Conservation (phyloP, 2,329 filamentous ascomycete species). For the Arthrobotrys entomopaga region DNA sequence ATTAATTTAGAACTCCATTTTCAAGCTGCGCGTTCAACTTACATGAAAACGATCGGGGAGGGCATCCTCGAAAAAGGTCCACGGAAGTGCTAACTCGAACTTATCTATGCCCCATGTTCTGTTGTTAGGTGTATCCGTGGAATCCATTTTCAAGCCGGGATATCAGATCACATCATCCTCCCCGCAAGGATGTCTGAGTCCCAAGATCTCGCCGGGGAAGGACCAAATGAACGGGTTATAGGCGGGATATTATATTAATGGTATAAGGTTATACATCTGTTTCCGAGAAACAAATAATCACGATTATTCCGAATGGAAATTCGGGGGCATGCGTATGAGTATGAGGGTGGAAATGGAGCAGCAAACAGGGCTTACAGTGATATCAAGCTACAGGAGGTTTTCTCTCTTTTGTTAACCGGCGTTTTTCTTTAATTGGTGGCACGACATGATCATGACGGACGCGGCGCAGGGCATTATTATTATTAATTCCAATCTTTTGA, state of each 20-base stretch:
- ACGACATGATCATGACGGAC: too few relatives aligned
- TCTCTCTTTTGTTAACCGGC: too few relatives aligned
- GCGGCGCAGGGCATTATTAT: not conserved
- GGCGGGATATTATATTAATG: not conserved
- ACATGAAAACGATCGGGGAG: not conserved
- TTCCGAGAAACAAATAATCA: not conserved
- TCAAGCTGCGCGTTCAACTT: too few relatives aligned
- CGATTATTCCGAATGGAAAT: too few relatives aligned
- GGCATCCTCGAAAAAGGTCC: not conserved
- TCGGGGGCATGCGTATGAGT: too few relatives aligned
- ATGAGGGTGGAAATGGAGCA: too few relatives aligned
- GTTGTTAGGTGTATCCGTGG: conserved; percentile 15
- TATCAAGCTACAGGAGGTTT: too few relatives aligned
- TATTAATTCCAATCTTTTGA: too few relatives aligned
- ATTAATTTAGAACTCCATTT: too few relatives aligned
- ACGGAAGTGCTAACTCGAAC: not conserved
- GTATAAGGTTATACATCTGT: not conserved
- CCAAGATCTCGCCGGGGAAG: conserved; percentile 32
- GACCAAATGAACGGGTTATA: not conserved
- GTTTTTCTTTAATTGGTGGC: too few relatives aligned
- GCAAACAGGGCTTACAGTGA: too few relatives aligned
- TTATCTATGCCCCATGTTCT: not conserved
- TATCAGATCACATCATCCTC: conserved; percentile 27
- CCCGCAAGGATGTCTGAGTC: conserved; percentile 24
- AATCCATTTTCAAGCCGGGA: conserved; percentile 43